Conservation (phyloP, 225 moss, liverwort and hornwort genomes). For the Ulota crispa region DNA sequence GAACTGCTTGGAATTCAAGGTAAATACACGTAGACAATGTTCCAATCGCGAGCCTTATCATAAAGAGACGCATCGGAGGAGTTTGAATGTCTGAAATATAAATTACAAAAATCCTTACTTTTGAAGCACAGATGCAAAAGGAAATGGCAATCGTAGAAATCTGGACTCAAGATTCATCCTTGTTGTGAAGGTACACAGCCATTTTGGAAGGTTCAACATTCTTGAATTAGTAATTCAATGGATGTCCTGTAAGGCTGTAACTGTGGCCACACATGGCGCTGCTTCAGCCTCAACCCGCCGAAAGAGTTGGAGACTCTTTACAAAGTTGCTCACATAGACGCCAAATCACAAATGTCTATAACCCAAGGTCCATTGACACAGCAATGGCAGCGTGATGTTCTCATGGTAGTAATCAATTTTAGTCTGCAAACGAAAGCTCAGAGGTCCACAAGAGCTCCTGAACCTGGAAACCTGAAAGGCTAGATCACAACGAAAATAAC, state of each 20-base stretch:
- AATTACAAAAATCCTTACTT: background rate
- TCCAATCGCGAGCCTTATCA: background rate
- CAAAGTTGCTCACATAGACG: background rate
- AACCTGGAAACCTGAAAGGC: background rate
- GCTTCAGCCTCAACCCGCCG: background rate
- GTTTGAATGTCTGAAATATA: background rate
- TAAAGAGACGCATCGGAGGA: background rate
- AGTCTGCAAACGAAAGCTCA: background rate
- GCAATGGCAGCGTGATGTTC: background rate
- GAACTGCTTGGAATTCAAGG: background rate
- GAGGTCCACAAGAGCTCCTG: background rate
- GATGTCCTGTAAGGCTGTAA: background rate
- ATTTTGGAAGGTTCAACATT: constrained; percentile 17
- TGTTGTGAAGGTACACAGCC: background rate
- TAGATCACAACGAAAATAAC: background rate
- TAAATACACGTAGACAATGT: background rate
- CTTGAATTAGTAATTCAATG: constrained; percentile 9
- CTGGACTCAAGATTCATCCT: background rate
- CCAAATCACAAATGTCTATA: constrained; percentile 8
- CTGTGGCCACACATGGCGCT: background rate
- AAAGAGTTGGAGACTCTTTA: constrained; percentile 6
- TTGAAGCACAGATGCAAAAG: background rate
- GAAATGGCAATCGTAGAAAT: background rate
- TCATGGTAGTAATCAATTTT: background rate
- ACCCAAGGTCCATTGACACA: background rate